phyloP scores from a whole-genome alignment of 2,329 filamentous ascomycete species.

The Gliomastix tumulicola region DNA sequence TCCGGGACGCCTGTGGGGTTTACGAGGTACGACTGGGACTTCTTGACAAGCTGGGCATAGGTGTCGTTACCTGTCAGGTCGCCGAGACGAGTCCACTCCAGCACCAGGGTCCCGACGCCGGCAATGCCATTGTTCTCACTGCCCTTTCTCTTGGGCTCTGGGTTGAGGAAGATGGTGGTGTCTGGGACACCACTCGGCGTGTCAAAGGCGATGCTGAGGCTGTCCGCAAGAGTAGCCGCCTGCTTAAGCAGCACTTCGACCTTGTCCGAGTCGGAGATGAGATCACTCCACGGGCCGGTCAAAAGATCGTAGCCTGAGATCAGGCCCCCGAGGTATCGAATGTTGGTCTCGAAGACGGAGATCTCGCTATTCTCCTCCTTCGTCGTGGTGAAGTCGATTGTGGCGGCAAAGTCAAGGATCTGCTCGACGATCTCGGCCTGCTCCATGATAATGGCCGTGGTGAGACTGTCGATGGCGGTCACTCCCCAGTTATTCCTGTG shows the following conservation, averaged over 20 bases:
- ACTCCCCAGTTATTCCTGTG: conserved; percentile 77
- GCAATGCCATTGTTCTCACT: conserved; percentile 66
- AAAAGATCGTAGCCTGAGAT: conserved; percentile 63
- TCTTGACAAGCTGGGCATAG: conserved; percentile 69
- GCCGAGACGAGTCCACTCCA: conserved; percentile 78
- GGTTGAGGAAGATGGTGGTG: conserved; percentile 57
- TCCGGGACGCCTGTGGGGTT: conserved; percentile 60
- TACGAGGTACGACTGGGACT: conserved; percentile 61
- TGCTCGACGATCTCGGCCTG: conserved; percentile 58
- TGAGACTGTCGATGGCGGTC: conserved; percentile 73
- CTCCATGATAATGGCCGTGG: conserved; percentile 73
- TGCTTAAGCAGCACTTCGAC: conserved; percentile 57
- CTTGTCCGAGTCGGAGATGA: conserved; percentile 32
- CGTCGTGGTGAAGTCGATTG: conserved; percentile 63
- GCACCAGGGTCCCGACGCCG: conserved; percentile 63
- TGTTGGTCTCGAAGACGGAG: conserved; percentile 67
- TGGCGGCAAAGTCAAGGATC: conserved; percentile 64
- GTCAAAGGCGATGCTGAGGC: conserved; percentile 69
- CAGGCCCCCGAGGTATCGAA: conserved; percentile 62
- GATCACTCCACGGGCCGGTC: conserved; percentile 50
- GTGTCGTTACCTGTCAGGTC: conserved; percentile 63
- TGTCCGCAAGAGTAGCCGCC: conserved; percentile 59
- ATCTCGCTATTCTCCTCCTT: conserved; percentile 37
- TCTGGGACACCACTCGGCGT: conserved; percentile 69
- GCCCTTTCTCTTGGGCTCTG: conserved; percentile 40